Percentiles rank a stretch among this genome's conserved stretches.
These are phyloP conservation scores for Lecanicillium sp. DNA, from an alignment of 2,329 filamentous ascomycete genomes.

Conservation along the genomic window DNA sequence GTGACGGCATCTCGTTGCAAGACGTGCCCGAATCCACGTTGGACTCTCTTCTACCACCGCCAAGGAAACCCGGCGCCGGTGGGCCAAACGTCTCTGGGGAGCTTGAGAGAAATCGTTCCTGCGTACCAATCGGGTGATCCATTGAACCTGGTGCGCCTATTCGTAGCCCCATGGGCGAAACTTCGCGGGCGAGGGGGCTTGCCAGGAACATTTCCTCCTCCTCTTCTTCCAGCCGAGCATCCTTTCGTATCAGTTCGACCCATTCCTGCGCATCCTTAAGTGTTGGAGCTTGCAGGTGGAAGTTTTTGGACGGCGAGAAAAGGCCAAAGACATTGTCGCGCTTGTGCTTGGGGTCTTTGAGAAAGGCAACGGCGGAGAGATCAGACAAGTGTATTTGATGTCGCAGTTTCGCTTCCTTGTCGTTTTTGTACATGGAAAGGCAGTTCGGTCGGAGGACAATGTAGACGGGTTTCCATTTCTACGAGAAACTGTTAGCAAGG, in stretches of 20 bases:
- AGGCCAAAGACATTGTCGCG: slow-evolving; percentile 83
- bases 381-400: slow-evolving; percentile 85
- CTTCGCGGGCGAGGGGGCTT: slow-evolving; percentile 49
- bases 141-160: slow-evolving; percentile 12
- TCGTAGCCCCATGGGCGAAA: slow-evolving; percentile 25
- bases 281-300: slow-evolving; percentile 72
- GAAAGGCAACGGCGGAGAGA: slow-evolving; percentile 79
- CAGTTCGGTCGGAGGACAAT: slow-evolving; percentile 85
- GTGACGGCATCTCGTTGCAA: slow-evolving; percentile 62
- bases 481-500: slow-evolving; percentile 5
- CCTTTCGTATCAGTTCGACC: slow-evolving; percentile 71
- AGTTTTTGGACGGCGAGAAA: slow-evolving; percentile 86
- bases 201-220: slow-evolving; percentile 75
- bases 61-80: slow-evolving; percentile 24
- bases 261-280: slow-evolving; percentile 74
- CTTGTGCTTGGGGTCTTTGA: slow-evolving; percentile 83
- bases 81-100: slow-evolving; percentile 49
- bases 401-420: slow-evolving; percentile 80
- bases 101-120: slow-evolving; percentile 43
- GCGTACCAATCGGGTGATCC: slow-evolving; percentile 18
- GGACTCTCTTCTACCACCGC: slow-evolving; percentile 44
- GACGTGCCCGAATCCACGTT: slow-evolving; percentile 53
- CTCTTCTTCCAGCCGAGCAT: slow-evolving; percentile 79
- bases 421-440: slow-evolving; percentile 87
- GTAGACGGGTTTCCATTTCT: slow-evolving; percentile 87